phyloP scores from a whole-genome alignment of 768 basidiomycete genomes.

The Mycena leptocephala region DNA sequence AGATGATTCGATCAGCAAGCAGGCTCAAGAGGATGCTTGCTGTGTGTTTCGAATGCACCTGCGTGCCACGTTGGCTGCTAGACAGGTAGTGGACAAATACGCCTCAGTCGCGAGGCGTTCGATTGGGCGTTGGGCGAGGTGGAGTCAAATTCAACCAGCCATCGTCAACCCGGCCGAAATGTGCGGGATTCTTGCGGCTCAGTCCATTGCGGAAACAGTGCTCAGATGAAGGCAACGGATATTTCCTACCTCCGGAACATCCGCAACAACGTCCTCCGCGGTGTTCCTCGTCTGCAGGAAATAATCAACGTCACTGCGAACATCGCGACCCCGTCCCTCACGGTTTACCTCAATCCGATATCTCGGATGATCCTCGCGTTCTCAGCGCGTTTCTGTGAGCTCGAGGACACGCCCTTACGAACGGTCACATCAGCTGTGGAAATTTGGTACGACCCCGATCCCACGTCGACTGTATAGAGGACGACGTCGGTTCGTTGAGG shows the following conservation, averaged over 20 bases:
- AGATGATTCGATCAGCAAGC: slow-evolving; percentile 78
- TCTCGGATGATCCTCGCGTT: slow-evolving; percentile 73
- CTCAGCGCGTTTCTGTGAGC: slow-evolving; percentile 93
- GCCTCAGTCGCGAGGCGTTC: slow-evolving; percentile 93
- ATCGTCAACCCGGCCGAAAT: slow-evolving; percentile 96
- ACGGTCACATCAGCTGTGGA: slow-evolving; percentile 97
- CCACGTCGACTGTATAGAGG: slow-evolving; percentile 95
- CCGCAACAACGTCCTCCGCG: slow-evolving; percentile 99
- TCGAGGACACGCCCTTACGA: slow-evolving; percentile 93
- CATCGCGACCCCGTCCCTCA: slow-evolving; percentile 98
- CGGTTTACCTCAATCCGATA: slow-evolving; percentile 89
- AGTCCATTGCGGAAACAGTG: slow-evolving; percentile 99
- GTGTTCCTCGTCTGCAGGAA: slow-evolving; percentile 99
- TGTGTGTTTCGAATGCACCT: slow-evolving; percentile 96
- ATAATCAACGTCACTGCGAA: slow-evolving; percentile 99
- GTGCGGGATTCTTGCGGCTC: slow-evolving; percentile 98
- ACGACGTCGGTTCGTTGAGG: slow-evolving; percentile 97
- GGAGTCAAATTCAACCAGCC: slow-evolving; percentile 97
- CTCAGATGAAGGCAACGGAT: slow-evolving; percentile 99
- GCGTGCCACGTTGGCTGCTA: slow-evolving; percentile 89
- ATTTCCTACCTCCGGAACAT: slow-evolving; percentile 99
- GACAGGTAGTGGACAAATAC: slow-evolving; percentile 92
- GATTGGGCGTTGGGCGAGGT: slow-evolving; percentile 98
- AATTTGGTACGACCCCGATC: slow-evolving; percentile 98
- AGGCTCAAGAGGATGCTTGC: slow-evolving; percentile 93